Percentiles rank a stretch among this genome's conserved stretches.
These are phyloP conservation scores for Chrysoporthe puriensis DNA, from an alignment of 2,329 filamentous ascomycete species.

Conservation along the genomic window DNA sequence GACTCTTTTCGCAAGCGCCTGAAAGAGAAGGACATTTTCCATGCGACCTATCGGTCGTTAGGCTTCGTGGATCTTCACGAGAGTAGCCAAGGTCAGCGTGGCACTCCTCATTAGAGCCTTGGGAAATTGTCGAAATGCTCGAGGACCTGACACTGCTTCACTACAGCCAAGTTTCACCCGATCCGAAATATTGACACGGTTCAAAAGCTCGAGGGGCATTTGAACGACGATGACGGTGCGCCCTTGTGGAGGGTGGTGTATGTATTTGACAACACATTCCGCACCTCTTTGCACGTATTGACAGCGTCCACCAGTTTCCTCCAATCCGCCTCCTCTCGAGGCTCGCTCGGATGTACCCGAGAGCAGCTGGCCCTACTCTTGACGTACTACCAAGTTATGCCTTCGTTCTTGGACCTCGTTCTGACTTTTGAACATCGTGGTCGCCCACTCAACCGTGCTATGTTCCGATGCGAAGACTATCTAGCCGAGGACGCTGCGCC, in stretches of 20 bases:
- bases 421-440: constrained; percentile 29
- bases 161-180: neutral
- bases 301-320: constrained; percentile 24
- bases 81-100: neutral
- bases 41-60: neutral
- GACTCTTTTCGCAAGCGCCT: neutral
- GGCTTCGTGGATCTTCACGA: neutral
- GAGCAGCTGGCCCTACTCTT: constrained; percentile 31
- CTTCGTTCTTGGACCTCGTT: constrained; percentile 32
- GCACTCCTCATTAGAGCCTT: neutral
- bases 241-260: neutral
- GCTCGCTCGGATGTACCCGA: constrained; percentile 29
- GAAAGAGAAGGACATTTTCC: constrained; percentile 1
- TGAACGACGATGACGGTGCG: neutral
- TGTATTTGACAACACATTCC: neutral
- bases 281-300: neutral
- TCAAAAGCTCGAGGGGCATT: neutral
- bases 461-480: constrained; percentile 31
- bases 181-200: neutral
- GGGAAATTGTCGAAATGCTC: neutral
- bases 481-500: constrained; percentile 21
- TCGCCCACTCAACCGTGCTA: constrained; percentile 21
- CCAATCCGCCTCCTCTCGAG: constrained; percentile 26
- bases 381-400: constrained; percentile 34
- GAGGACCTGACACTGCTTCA: neutral